A percentile compares a stretch with the other conserved stretches of the same genome.
Conservation (phyloP, 2,329 filamentous ascomycete genomes). For the Leptographium flavum region DNA sequence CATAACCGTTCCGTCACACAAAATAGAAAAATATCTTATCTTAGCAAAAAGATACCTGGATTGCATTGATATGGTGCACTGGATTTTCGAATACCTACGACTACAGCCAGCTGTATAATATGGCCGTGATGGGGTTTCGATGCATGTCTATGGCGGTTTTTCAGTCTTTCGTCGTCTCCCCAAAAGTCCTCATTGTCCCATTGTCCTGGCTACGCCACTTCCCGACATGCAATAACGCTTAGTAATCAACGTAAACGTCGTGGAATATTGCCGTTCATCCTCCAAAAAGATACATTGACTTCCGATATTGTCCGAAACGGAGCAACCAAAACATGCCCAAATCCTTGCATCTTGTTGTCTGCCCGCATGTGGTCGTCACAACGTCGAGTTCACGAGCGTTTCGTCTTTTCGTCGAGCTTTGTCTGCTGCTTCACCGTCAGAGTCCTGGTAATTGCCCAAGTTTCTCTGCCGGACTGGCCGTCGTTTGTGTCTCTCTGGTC, state of each 20-base stretch:
- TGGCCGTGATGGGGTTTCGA: not conserved
- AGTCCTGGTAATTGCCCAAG: not conserved
- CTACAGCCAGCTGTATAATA: no score
- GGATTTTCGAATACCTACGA: no score
- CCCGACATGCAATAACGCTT: no score
- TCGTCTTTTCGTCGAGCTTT: not conserved
- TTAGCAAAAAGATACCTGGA: no score
- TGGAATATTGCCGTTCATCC: no score
- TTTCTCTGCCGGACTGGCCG: not conserved
- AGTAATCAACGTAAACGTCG: no score
- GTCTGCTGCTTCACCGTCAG: not conserved
- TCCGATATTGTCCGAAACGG: constrained; percentile 5
- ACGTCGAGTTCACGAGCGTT: no score
- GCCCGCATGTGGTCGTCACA: not conserved
- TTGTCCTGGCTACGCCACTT: no score
- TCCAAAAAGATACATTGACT: no score
- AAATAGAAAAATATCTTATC: constrained; percentile 9
- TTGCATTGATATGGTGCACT: no score
- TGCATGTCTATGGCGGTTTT: not conserved
- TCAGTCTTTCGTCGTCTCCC: not conserved
- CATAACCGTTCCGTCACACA: constrained; percentile 5
- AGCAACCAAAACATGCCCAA: not conserved
- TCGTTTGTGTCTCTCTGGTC: no score
- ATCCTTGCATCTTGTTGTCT: not conserved
- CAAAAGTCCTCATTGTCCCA: no score